A percentile compares a stretch with the other conserved stretches of the same genome.
These are phyloP conservation scores for Abelmoschus esculentus DNA, from an alignment of 345 rosid genomes.

Conservation along the genomic window DNA sequence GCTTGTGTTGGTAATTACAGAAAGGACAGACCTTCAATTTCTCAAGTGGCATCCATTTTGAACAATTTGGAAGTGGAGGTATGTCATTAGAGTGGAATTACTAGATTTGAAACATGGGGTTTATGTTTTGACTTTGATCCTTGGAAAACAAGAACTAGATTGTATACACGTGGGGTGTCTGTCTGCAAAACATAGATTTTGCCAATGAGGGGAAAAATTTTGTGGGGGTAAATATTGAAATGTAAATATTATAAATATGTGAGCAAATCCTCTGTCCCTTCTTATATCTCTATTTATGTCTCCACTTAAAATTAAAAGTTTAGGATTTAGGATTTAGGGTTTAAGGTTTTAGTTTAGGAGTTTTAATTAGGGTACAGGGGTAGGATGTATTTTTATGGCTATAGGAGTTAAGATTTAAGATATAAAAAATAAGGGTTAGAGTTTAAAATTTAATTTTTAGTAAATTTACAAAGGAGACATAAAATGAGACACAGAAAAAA, in stretches of 20 bases:
- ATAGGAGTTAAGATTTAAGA: too few relatives aligned
- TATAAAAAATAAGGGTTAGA: too few relatives aligned
- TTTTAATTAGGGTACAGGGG: too few relatives aligned
- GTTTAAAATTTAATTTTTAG: too few relatives aligned
- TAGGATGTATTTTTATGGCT: too few relatives aligned
- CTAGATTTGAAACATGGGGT: background rate
- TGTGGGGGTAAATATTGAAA: background rate
- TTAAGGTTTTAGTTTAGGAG: too few relatives aligned
- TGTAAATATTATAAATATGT: background rate
- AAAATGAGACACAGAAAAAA: too few relatives aligned
- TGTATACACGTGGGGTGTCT: constrained; percentile 1
- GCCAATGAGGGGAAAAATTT: background rate
- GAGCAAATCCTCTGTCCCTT: too few relatives aligned
- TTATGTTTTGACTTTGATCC: constrained; percentile 2
- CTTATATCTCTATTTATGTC: too few relatives aligned
- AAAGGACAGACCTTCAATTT: constrained; percentile 53
- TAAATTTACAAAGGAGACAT: too few relatives aligned
- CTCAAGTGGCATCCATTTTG: constrained; percentile 59
- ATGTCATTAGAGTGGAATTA: background rate
- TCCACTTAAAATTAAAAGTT: too few relatives aligned
- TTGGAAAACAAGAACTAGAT: background rate
- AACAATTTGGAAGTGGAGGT: constrained; percentile 44
- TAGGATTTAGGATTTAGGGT: too few relatives aligned
- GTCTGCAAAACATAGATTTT: background rate
- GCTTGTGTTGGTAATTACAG: constrained; percentile 78